Percentiles rank a stretch among this genome's conserved stretches.
Evolutionary conservation across 192 early-diverging fungal genomes (phyloP).

Genomic region (Cladochytrium replicatum): DNA sequence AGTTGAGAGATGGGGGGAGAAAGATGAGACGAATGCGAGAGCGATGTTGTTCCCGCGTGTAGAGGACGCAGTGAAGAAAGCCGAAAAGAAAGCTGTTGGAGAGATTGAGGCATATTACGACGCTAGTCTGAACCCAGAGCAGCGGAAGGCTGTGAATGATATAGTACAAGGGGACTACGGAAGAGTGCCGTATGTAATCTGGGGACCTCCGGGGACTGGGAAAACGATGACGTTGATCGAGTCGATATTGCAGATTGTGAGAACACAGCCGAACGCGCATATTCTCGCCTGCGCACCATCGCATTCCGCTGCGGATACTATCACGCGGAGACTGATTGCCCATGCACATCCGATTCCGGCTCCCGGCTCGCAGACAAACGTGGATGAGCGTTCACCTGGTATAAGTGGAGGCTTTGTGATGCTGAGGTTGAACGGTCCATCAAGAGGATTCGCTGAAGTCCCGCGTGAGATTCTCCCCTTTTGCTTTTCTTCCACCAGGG

Average conservation of each 20-base stretch:
- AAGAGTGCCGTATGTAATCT: conserved; percentile 19
- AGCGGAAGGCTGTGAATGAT: conserved; percentile 14
- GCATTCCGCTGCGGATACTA: conserved; percentile 41
- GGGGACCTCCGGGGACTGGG: conserved; percentile 32
- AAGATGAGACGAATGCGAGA: too few relatives aligned
- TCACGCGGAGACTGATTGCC: conserved; percentile 32
- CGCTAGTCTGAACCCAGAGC: too few relatives aligned
- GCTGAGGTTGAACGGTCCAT: conserved; percentile 33
- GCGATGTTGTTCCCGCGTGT: too few relatives aligned
- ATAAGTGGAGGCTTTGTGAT: conserved; percentile 22
- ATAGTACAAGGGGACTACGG: conserved; percentile 16
- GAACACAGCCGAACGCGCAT: conserved; percentile 20
- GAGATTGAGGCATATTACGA: too few relatives aligned
- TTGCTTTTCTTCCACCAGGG: conserved; percentile 21
- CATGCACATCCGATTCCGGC: too few relatives aligned
- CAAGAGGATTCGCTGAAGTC: conserved; percentile 32
- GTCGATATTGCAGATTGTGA: conserved; percentile 32
- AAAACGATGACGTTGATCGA: conserved; percentile 49
- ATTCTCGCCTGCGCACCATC: conserved; percentile 46
- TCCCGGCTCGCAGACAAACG: too few relatives aligned
- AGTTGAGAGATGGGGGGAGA: too few relatives aligned
- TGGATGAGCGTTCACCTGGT: too few relatives aligned
- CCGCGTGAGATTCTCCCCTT: conserved; percentile 32
- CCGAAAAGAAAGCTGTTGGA: too few relatives aligned
- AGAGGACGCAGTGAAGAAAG: too few relatives aligned